Base-by-base conservation (phyloP, 1,284 basidiomycete species). In the Tilletiaria anomala region DNA sequence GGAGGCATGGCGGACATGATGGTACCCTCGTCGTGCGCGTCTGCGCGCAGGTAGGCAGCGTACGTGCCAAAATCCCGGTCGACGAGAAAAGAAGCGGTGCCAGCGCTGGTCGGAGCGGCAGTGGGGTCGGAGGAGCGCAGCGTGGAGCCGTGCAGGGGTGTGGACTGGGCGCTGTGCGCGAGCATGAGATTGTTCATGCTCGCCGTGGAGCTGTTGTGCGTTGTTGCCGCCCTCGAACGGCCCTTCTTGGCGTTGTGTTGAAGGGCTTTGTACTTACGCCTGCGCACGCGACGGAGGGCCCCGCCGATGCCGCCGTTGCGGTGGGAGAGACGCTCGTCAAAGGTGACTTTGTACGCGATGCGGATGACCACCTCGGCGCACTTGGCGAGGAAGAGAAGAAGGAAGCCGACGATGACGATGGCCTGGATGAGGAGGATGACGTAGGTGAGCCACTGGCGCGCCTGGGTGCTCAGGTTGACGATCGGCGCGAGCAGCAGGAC, bases 361-460 rank as follows among this genome's bases (percentile, higher is more conserved):
- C 89, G 82, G 29, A 87, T 73, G 15, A 78, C 39, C 3, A 79
- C 85, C 66, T 96, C 89, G 32, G 83, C 54, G 40, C 89, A 58
- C 70, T 97, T 97, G 68, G 81, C 76, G 24, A 82, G 36, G 36
- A 94, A 75, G 73, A 94, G 83, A 44, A 85, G 68, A 37, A 77
- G 61, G 54, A 88, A 79, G 23, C 80, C 78, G 4, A 87, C 71
- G 63, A 89, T 86, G 38, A 87, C 78, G 48, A 94, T 73, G 4
- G 76, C 86, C 40, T 91, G 76, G 39, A 93, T 79, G 54, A 91
- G 73, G 43, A 96, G 73, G 47, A 94, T 80, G 52, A 85, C 82
- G 67, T 93, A 93, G 5, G 88, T 78, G 16, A 97, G 78, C 91
- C 89, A 97, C 45, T 83, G 82, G 8, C 35, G 35, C 5, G 49